Conservation (phyloP, 345 rosid genomes). For the Turritis glabra region DNA sequence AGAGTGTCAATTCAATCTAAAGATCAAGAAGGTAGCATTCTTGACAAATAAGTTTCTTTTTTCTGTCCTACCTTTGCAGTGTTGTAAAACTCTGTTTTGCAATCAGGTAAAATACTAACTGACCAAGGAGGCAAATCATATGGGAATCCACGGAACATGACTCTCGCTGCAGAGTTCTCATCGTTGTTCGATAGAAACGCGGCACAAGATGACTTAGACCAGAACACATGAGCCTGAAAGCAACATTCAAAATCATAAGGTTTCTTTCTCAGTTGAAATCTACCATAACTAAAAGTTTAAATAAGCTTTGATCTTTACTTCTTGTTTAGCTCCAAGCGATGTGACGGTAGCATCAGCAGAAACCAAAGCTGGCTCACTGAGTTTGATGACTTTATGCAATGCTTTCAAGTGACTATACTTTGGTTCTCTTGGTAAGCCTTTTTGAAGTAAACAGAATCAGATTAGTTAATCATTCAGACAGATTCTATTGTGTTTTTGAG, state of each 20-base stretch:
- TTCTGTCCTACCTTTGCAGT: conserved; percentile 66
- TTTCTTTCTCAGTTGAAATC: background rate
- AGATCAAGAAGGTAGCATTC: background rate
- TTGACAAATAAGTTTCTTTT: background rate
- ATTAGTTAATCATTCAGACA: conserved; percentile 6
- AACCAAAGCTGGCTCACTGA: conserved; percentile 81
- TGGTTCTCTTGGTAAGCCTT: conserved; percentile 74
- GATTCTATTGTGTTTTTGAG: background rate
- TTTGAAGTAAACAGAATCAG: background rate
- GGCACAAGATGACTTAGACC: conserved; percentile 61
- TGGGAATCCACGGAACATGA: conserved; percentile 55
- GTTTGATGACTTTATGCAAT: conserved; percentile 80
- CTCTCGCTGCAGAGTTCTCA: conserved; percentile 47
- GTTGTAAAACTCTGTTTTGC: conserved; percentile 77
- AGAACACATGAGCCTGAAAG: conserved; percentile 71
- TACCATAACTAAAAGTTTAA: background rate
- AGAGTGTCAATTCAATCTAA: background rate
- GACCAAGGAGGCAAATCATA: conserved; percentile 92
- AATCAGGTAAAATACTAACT: conserved; percentile 85
- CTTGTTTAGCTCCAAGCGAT: conserved; percentile 70
- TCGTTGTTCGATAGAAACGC: conserved; percentile 89
- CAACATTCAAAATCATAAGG: conserved; percentile 3
- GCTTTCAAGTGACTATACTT: conserved; percentile 93
- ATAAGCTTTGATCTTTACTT: conserved; percentile 44
- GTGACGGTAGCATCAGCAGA: conserved; percentile 58